Base-by-base conservation (phyloP, 768 basidiomycete genomes). In the Coprinopsis strossmayeri region DNA sequence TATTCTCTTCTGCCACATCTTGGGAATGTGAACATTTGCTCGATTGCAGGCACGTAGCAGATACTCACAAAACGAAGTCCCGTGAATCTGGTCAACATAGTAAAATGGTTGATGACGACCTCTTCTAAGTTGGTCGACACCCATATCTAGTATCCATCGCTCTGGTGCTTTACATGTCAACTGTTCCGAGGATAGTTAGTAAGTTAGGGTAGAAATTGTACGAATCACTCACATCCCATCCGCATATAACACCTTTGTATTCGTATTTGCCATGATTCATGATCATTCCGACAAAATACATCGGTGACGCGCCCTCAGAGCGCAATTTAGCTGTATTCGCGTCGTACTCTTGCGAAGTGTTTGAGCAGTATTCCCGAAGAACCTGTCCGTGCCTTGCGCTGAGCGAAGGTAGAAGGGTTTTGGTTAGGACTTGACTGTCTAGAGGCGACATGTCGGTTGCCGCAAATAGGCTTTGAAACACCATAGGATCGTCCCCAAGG, bases 31-130 rank as follows among this genome's bases (percentile, higher is more conserved):
- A n/a, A n/a, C n/a, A n/a, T n/a, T n/a, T n/a, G n/a, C n/a, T n/a
- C n/a, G n/a, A n/a, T n/a, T n/a, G n/a, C n/a, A n/a, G n/a, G n/a
- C n/a, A n/a, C n/a, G n/a, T n/a, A n/a, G n/a, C n/a, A n/a, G n/a
- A n/a, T n/a, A n/a, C n/a, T n/a, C n/a, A n/a, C n/a, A n/a, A n/a
- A n/a, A n/a, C n/a, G n/a, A n/a, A n/a, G n/a, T n/a, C n/a, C n/a
- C n/a, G n/a, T n/a, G n/a, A n/a, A n/a, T n/a, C n/a, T n/a, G n/a
- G n/a, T n/a, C n/a, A n/a, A n/a, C n/a, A 25, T 63, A 59, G 53
- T 80, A 80, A 52, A 78, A 79, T 1, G 78, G 76, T 48, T 80
- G 78, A 37, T 70, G 52, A 20, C 68, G 59, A 17, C 77, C 75
- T 18, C 63, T 55, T 23, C 58, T 34, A 13, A 79, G 62, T 9